Percentiles rank a stretch among this genome's conserved stretches.
These are phyloP conservation scores for Rhodotorula sp. DNA, from an alignment of 1,284 basidiomycete genomes.

Conservation along the genomic window DNA sequence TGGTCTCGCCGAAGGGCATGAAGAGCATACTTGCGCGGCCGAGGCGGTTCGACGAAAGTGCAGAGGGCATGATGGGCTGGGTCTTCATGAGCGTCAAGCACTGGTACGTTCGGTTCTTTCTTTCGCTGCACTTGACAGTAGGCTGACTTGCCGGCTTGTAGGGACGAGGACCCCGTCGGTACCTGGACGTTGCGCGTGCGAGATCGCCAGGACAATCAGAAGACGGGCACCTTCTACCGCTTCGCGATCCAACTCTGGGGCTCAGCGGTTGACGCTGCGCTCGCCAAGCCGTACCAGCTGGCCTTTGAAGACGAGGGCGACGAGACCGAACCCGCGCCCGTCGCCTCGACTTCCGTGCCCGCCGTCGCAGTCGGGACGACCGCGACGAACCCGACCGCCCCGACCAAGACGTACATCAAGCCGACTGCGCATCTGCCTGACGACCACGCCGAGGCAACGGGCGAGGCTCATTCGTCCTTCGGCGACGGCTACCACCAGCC, in stretches of 20 bases:
- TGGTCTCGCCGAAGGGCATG: slow-evolving; percentile 81
- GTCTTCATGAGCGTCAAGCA: slow-evolving; percentile 98
- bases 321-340: slow-evolving; percentile 20
- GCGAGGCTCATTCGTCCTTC: slow-evolving; percentile 40
- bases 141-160: slow-evolving; percentile 47
- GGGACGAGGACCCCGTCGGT: slow-evolving; percentile 91
- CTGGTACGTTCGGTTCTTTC: slow-evolving; percentile 62
- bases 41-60: slow-evolving; percentile 67
- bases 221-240: slow-evolving; percentile 76
- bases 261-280: slow-evolving; percentile 69
- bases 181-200: slow-evolving; percentile 85
- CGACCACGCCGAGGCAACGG: slow-evolving; percentile 65
- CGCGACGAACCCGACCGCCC: background rate
- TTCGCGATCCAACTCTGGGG: slow-evolving; percentile 97
- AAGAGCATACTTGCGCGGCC: slow-evolving; percentile 77
- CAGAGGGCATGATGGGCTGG: slow-evolving; percentile 84
- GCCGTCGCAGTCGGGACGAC: slow-evolving; percentile 4
- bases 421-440: slow-evolving; percentile 84
- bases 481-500: slow-evolving; percentile 28
- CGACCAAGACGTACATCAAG: slow-evolving; percentile 68
- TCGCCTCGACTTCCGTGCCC: slow-evolving; percentile 47
- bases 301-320: slow-evolving; percentile 50
- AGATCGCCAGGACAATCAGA: slow-evolving; percentile 65
- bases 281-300: slow-evolving; percentile 62
- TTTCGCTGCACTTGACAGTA: background rate